A percentile compares a stretch with the other conserved stretches of the same genome.
These are phyloP conservation scores for Dactylonectria macrodidyma DNA, from an alignment of 2,329 filamentous ascomycete genomes.

Conservation along the genomic window DNA sequence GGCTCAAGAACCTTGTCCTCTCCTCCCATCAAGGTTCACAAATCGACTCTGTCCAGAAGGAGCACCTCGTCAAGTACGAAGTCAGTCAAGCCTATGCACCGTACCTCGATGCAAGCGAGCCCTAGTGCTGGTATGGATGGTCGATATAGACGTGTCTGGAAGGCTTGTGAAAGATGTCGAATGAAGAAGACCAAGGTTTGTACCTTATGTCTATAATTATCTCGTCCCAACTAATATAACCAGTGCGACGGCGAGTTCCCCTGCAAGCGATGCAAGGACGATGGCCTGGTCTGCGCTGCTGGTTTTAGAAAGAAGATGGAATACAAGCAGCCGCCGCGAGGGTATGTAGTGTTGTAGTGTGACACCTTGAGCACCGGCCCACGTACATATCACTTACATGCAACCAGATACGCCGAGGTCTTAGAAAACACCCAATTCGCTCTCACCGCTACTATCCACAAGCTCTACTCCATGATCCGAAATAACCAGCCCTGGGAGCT, in stretches of 20 bases:
- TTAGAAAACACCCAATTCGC: slow-evolving; percentile 57
- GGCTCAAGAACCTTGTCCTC: slow-evolving; percentile 64
- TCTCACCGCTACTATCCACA: slow-evolving; percentile 74
- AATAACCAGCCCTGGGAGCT: slow-evolving; percentile 71
- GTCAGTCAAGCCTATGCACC: slow-evolving; percentile 65
- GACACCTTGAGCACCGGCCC: background rate
- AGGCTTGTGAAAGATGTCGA: slow-evolving; percentile 62
- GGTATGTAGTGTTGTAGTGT: slow-evolving; percentile 57
- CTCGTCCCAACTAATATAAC: slow-evolving; percentile 25
- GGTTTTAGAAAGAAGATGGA: slow-evolving; percentile 76
- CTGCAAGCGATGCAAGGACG: slow-evolving; percentile 76
- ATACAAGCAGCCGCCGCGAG: slow-evolving; percentile 75
- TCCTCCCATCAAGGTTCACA: slow-evolving; percentile 65
- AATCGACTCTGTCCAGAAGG: slow-evolving; percentile 54
- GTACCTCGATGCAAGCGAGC: slow-evolving; percentile 65
- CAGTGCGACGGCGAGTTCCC: slow-evolving; percentile 77
- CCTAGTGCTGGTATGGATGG: slow-evolving; percentile 62
- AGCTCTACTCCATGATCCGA: slow-evolving; percentile 75
- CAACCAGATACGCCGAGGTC: slow-evolving; percentile 72
- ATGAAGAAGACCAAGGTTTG: slow-evolving; percentile 79
- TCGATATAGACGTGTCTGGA: slow-evolving; percentile 68
- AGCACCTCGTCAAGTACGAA: slow-evolving; percentile 59
- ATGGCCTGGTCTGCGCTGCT: slow-evolving; percentile 75
- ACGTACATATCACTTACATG: slow-evolving; percentile 35
- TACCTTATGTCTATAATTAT: slow-evolving; percentile 10